Evolutionary conservation across 169 alveolate species (phyloP), one percentile per base, ranked within the genome.

Genomic region (Perkinsus olseni): DNA sequence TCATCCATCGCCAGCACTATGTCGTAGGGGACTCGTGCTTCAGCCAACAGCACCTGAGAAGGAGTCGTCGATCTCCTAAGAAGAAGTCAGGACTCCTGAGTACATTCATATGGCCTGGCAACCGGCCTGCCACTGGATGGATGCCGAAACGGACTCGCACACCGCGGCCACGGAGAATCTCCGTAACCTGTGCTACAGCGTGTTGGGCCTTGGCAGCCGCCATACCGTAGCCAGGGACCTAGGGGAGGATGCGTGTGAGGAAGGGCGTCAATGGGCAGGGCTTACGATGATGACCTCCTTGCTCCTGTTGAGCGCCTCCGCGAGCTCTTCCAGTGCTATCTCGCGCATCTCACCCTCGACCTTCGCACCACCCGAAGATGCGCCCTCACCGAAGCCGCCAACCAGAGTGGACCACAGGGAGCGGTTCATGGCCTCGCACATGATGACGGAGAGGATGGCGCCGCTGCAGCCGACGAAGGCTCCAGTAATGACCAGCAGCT

Each of bases 371-470:
- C 95, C 96, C 38, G 97, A 94, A 34, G 93, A 94, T 37, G 94
- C 97, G 92, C 94, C 94, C 39, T 93, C 92, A 92, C 95, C 98
- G 95, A 96, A 98, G 34, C 99, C 98, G 40, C 99, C 99, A 93
- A 98, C 94, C 92, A 98, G 96, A 36, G 97, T 98, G 91, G 95
- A 97, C 91, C 95, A 74, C 38, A 98, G 96, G 91, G 97, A 96
- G 93, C 99, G 98, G 92, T 98, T 98, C 99, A 98, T 98, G 48
- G 98, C 99, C 91, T 95, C 94, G 94, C 99, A 98, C 99, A 98
- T 98, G 92, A 98, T 97, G 92, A 97, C 96, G 37, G 98, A 96
- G 40, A 98, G 97, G 93, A 97, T 96, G 34, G 98, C 98, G 39
- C 99, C 99, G 13, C 98, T 96, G 74, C 97, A 95, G 74, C 99